Conservation (phyloP, 495 filamentous ascomycete genomes). For the Lepidopterella palustris region DNA sequence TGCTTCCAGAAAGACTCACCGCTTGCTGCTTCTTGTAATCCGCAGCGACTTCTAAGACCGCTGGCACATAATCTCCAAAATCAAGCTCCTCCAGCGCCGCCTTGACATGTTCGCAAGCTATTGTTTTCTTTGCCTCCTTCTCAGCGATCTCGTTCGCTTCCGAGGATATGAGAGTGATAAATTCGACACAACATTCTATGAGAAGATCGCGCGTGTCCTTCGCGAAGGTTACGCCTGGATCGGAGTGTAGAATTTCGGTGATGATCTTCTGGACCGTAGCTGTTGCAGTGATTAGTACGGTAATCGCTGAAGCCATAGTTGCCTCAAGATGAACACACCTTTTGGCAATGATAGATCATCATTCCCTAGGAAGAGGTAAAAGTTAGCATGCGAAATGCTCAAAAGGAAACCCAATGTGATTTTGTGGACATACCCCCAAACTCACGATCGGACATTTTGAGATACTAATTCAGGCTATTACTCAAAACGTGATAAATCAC, state of each 20-base stretch:
- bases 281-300: conserved; percentile 34
- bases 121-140: conserved; percentile 97
- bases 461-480: neutral
- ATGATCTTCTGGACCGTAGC: conserved; percentile 98
- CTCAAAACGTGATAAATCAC: neutral
- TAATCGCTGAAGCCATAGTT: conserved; percentile 3
- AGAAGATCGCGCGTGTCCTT: conserved; percentile 92
- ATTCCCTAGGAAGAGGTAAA: conserved; percentile 49
- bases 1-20: conserved; percentile 45
- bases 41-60: conserved; percentile 77
- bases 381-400: neutral
- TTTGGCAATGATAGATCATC: conserved; percentile 95
- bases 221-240: conserved; percentile 66
- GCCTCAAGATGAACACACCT: conserved; percentile 46
- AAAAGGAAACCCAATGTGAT: neutral
- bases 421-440: conserved; percentile 46
- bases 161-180: conserved; percentile 93
- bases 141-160: conserved; percentile 98
- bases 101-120: conserved; percentile 92
- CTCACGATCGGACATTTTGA: conserved; percentile 82
- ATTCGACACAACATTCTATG: conserved; percentile 98
- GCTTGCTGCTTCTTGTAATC: conserved; percentile 90
- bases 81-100: conserved; percentile 85
- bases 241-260: conserved; percentile 76
- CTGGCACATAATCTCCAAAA: conserved; percentile 81